Evolutionary conservation across 1,284 basidiomycete species (phyloP), one percentile per base, ranked within the genome.

Genomic region (Bondarzewia mesenterica): DNA sequence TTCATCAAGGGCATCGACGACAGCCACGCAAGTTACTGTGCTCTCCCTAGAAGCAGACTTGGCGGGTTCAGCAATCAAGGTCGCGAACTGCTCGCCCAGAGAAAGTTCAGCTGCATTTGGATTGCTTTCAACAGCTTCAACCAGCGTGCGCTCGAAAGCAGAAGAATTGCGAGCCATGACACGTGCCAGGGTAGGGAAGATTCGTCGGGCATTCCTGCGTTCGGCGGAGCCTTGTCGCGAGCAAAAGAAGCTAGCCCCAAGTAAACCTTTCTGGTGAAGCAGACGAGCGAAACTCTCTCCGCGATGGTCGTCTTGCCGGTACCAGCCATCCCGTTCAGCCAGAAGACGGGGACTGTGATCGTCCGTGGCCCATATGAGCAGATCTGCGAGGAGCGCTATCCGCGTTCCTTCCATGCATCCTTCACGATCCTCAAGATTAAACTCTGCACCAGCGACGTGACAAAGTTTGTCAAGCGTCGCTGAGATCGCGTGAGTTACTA

Each of bases 241-340:
- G 42, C 42, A 43, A 2, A 43, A 43, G 42, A 43, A 43, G 42
- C 26, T 25, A 4, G 27, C 44, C 5, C 12, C 51, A 23, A 18
- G 38, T 35, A 46, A 35, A 47, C 12, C 37, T 15, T 4, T 26
- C n/a, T 38, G 38, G 20, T 43, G 27, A 15, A 37, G 23, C 37
- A 18, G 45, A n/a, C 23, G 38, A 5, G n/a, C n/a, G n/a, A 60
- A 18, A 15, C 50, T 54, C n/a, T n/a, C 20, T 53, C 45, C 7
- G 59, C 53, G 26, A 60, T 55, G 4, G 55, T 55, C 7, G 59
- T 52, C 42, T 60, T 60, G 5, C 59, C 59, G 10, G 55, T 57
- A 2, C 59, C 59, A 14, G 59, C 58, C 42, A 57, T 50, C 12
- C 58, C 59, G 49, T 55, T 49, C n/a, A 60, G 50, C 58, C 58